Evolutionary conservation across 1,139 yeast genomes (phyloP), one percentile per base, ranked within the genome.

Genomic region (Suhomyces kunorum): DNA sequence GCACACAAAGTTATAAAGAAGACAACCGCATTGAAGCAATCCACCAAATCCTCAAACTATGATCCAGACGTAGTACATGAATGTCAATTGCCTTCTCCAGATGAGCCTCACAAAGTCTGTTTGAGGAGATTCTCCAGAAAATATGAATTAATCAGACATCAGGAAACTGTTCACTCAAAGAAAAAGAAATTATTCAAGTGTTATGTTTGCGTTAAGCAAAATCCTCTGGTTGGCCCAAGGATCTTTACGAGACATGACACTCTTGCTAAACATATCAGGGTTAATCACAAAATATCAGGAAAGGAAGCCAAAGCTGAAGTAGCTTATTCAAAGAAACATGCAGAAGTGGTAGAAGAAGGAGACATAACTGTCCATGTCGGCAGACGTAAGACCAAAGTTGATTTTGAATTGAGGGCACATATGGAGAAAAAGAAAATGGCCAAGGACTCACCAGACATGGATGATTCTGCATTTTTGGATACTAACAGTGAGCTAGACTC

Each of bases 211-310:
- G 85, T 82, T 32, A 81, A 79, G 51, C 82, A 78, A 51, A 69
- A 72, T 47, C 78, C 78, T 0, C 56, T 56, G 7, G 65, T 67
- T 17, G 77, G 76, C 0, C 72, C 81, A 14, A 66, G 92, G 65
- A 88, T 95, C 2, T 92, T 92, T 59, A 86, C 96, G 37, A 79
- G 98, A 49, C 87, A 89, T 61, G 98, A 92, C 63, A 97, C 98
- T 2, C 74, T 92, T 49, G 89, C 96, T 15, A 81, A 97, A 58
- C 98, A 92, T 61, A 83, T 88, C 36, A 75, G 96, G 46, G 92
- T 88, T 23, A 90, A 92, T 66, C 98, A 90, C 64, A 80, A 81
- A 43, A 72, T 85, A 24, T 74, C 78, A 5, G 83, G 85, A 23
- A 77, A 77, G 49, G 86, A 81, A 54, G 88, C 87, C 19, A 79